Evolutionary conservation across 768 basidiomycete species (phyloP).

Genomic region (Lactarius tabidus): DNA sequence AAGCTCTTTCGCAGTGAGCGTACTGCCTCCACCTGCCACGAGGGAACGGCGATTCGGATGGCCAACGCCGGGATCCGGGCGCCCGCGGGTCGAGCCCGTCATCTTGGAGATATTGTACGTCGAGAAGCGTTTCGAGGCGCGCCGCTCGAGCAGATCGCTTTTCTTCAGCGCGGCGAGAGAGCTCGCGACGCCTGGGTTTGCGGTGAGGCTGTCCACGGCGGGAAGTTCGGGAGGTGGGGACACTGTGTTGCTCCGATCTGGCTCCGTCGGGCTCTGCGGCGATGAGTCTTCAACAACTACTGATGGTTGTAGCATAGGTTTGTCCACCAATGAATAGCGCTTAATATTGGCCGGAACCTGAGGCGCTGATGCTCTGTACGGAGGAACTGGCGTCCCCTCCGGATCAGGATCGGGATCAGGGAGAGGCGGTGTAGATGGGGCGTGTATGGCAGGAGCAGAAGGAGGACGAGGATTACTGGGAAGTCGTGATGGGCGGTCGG

Average conservation of each 20-base stretch:
- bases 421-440: slow-evolving; percentile 17
- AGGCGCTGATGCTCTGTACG: slow-evolving; percentile 30
- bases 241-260: slow-evolving; percentile 24
- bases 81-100: slow-evolving; percentile 57
- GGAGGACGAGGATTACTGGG: slow-evolving; percentile 12
- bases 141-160: slow-evolving; percentile 78
- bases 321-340: slow-evolving; percentile 77
- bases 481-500: slow-evolving; percentile 8
- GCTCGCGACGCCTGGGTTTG: slow-evolving; percentile 47
- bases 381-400: slow-evolving; percentile 30
- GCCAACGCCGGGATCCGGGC: slow-evolving; percentile 33
- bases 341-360: slow-evolving; percentile 65
- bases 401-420: slow-evolving; percentile 25
- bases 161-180: slow-evolving; percentile 87
- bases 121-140: slow-evolving; percentile 95
- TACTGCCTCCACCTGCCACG: slow-evolving; percentile 49
- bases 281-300: slow-evolving; percentile 53
- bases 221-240: slow-evolving; percentile 36
- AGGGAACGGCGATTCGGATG: slow-evolving; percentile 64
- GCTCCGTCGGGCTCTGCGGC: slow-evolving; percentile 21
- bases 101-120: slow-evolving; percentile 94
- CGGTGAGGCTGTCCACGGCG: slow-evolving; percentile 48
- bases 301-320: slow-evolving; percentile 49
- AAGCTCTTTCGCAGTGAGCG: slow-evolving; percentile 66
- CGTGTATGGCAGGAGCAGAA: not conserved